phyloP scores from a whole-genome alignment of 2,329 filamentous ascomycete genomes.

The Fusarium pseudocircinatum region DNA sequence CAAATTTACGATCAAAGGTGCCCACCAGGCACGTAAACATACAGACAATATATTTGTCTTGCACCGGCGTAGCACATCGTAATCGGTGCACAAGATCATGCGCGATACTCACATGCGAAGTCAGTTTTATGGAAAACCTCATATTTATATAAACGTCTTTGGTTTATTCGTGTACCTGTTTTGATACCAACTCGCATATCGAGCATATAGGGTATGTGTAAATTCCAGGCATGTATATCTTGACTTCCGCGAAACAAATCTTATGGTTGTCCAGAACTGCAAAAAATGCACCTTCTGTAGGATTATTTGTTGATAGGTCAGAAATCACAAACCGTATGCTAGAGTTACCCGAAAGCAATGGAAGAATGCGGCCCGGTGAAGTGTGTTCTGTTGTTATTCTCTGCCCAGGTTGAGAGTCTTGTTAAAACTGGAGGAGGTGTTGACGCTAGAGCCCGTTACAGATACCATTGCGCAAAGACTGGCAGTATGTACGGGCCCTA shows the following conservation, averaged over 20 bases:
- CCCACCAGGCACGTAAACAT: neutral
- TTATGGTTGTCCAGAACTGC: neutral
- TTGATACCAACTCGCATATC: neutral
- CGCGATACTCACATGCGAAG: neutral
- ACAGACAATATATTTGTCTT: neutral
- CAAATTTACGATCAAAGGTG: neutral
- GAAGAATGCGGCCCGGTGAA: neutral
- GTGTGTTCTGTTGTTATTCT: neutral
- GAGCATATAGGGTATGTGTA: neutral
- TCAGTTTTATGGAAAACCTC: neutral
- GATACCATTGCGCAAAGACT: slow-evolving; percentile 4
- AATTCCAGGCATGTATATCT: neutral
- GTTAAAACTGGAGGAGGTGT: neutral
- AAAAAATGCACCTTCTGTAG: neutral
- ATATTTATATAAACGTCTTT: neutral
- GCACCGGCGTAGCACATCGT: neutral
- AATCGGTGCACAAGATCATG: neutral
- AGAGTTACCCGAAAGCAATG: neutral
- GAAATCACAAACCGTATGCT: neutral
- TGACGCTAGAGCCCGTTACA: neutral
- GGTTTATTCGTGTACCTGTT: neutral
- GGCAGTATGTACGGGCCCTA: neutral
- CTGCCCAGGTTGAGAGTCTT: neutral
- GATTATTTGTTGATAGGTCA: neutral
- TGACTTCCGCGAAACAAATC: neutral